Evolutionary conservation across 75 land plant species (phyloP).

Genomic region (Pinus albicaulis): DNA sequence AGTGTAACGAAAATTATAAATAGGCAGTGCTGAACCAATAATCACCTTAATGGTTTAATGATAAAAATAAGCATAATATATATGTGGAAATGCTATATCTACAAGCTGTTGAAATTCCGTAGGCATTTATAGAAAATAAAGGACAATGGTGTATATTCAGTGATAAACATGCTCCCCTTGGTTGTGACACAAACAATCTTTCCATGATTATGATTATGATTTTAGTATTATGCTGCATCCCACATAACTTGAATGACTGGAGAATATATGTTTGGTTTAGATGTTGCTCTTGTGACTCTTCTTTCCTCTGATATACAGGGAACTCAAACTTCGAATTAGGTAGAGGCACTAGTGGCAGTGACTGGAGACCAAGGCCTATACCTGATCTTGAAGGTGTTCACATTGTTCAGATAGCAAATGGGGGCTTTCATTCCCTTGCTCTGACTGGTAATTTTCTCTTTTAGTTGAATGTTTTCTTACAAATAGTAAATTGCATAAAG

Average conservation of each 20-base stretch:
- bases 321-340: conserved; percentile 94
- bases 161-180: background rate
- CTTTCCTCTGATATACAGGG: conserved; percentile 40
- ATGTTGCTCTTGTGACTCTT: conserved; percentile 7
- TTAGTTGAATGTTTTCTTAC: background rate
- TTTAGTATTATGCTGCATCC: background rate
- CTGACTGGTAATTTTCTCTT: conserved; percentile 60
- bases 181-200: background rate
- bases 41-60: background rate
- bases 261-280: background rate
- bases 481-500: background rate
- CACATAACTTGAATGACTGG: background rate
- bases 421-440: conserved; percentile 90
- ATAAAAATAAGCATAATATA: background rate
- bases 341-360: conserved; percentile 63
- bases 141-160: background rate
- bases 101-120: background rate
- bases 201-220: background rate
- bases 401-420: conserved; percentile 78
- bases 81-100: background rate
- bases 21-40: background rate
- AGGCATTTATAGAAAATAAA: background rate
- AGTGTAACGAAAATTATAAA: background rate
- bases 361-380: conserved; percentile 80
- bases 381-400: conserved; percentile 53